A percentile compares a stretch with the other conserved stretches of the same genome.
These are phyloP conservation scores for Populus pruinosa DNA, from an alignment of 345 rosid species.

Conservation along the genomic window DNA sequence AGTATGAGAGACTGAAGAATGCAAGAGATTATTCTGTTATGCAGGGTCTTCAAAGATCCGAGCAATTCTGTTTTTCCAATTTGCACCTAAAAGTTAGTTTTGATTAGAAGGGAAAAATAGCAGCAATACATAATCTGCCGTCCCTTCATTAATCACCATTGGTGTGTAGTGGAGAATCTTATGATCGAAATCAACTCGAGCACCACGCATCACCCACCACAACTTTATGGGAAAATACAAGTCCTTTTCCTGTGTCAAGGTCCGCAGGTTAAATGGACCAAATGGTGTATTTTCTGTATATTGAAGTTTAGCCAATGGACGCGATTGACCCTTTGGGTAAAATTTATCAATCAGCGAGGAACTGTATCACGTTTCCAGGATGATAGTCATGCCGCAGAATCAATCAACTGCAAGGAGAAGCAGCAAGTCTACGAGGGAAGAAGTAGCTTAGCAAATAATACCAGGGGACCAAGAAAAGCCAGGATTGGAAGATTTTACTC, in stretches of 20 bases:
- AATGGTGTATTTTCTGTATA: not conserved
- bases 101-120: too few species aligned
- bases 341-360: not conserved
- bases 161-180: conserved; percentile 34
- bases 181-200: not conserved
- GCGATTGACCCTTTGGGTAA: not conserved
- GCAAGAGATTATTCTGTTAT: not conserved
- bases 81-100: not conserved
- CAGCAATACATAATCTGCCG: not conserved
- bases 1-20: not conserved
- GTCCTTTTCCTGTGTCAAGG: not conserved
- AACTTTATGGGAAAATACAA: not conserved
- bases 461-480: not conserved
- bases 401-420: not conserved
- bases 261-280: not conserved
- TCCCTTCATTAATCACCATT: conserved; percentile 10
- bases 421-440: not conserved
- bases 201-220: conserved; percentile 4
- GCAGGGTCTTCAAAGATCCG: not conserved
- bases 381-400: not conserved
- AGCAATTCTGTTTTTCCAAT: not conserved
- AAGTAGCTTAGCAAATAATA: not conserved
- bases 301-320: not conserved
- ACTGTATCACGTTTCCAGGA: not conserved
- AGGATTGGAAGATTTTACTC: not conserved